phyloP scores from a whole-genome alignment of 441 rosid species.

The Adansonia madagascariensis region DNA sequence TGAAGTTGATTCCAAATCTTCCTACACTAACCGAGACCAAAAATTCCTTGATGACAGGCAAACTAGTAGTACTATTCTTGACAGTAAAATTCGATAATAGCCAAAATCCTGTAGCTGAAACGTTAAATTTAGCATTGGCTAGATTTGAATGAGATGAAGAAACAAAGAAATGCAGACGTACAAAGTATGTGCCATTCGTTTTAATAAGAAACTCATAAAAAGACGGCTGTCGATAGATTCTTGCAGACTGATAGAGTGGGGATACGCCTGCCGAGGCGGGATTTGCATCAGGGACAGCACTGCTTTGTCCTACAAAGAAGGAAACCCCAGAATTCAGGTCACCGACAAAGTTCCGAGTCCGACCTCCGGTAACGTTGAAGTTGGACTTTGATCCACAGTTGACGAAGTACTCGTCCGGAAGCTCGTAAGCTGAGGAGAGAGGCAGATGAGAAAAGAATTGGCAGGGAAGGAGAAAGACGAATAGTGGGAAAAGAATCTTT shows the following conservation, averaged over 20 bases:
- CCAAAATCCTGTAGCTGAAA: constrained; percentile 41
- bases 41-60: constrained; percentile 33
- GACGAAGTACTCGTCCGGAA: constrained; percentile 41
- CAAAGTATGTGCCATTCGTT: constrained; percentile 38
- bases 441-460: constrained; percentile 13
- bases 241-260: constrained; percentile 51
- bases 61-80: not conserved
- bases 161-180: constrained; percentile 59
- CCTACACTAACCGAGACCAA: constrained; percentile 31
- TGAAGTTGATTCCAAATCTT: constrained; percentile 31
- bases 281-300: constrained; percentile 9
- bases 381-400: constrained; percentile 48
- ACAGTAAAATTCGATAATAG: constrained; percentile 40
- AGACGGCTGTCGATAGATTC: constrained; percentile 39
- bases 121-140: constrained; percentile 47
- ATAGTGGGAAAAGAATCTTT: not conserved
- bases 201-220: constrained; percentile 42
- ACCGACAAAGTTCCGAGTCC: constrained; percentile 32
- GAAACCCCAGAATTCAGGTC: constrained; percentile 39
- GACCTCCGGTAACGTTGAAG: not conserved
- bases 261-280: constrained; percentile 24
- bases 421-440: constrained; percentile 30
- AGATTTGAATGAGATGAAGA: constrained; percentile 33
- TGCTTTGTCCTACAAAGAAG: constrained; percentile 25
- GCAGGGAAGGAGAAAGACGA: constrained; percentile 19